Base-by-base conservation (phyloP, 2,329 filamentous ascomycete species). In the Ophiosphaerella narmari region DNA sequence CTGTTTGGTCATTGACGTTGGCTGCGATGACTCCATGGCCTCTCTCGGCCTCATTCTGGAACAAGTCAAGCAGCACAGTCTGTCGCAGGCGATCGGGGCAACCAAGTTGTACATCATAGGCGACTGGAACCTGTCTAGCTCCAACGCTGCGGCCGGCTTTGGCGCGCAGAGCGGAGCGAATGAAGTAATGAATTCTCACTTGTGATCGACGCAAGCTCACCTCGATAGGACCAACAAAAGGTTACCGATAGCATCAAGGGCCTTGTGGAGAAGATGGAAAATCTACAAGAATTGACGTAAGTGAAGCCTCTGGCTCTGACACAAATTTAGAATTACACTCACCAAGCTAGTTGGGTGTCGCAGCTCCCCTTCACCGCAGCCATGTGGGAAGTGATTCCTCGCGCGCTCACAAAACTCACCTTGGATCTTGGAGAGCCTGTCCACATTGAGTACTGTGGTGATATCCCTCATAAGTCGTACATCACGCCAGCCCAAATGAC, bases 91-190 rank as follows among this genome's bases (percentile, higher is more conserved):
- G 26, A 34, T 26, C 31, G 24, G 36, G 8, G 48, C 51, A 0
- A 67, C 50, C 2, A 68, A 67, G 45, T 39, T 71, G 5, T 65
- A 70, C 36, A 43, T 71, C 14, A 24, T 63, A 1, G 68, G 68
- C 6, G 54, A 61, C 3, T 70, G 64, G 63, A 57, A 43, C 12
- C 40, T 50, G 11, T 23, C 49, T 42, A 7, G 5, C 3, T 7
- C 23, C 4, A 34, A 32, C 8, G 23, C 23, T 2, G 29, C 14
- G 8, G 16, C 9, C 4, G 37, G 31, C 0, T 14, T 29, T 4
- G 12, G 9, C 1, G 12, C 24, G 12, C 35, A 26, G 5, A 48
- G 52, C 14, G 52, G 13, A 11, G 9, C 1, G 4, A 21, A 16
- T 18, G 13, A 14, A 16, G 33, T 16, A 5, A 39, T 11, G 9